These are phyloP conservation scores for Globisporangium polare DNA, from an alignment of 352 stramenopile species.

Conservation along the genomic window DNA sequence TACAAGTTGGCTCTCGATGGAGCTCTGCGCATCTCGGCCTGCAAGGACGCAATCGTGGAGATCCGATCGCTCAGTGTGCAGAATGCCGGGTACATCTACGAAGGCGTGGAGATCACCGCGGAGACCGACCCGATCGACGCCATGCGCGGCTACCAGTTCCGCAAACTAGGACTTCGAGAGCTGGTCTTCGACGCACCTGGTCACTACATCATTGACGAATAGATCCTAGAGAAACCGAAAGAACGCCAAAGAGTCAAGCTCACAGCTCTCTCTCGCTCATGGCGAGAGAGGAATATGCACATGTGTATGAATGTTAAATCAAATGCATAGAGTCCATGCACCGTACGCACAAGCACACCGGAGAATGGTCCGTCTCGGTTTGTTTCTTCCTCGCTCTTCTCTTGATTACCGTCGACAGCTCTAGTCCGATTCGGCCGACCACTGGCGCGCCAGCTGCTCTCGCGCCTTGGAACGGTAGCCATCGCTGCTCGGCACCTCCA, in stretches of 20 bases:
- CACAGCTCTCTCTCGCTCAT: background rate
- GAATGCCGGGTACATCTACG: slow-evolving; percentile 52
- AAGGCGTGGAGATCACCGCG: slow-evolving; percentile 11
- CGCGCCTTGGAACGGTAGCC: slow-evolving; percentile 52
- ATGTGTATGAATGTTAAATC: slow-evolving; percentile 7
- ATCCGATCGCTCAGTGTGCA: slow-evolving; percentile 35
- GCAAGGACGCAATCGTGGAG: slow-evolving; percentile 37
- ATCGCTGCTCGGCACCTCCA: slow-evolving; percentile 47
- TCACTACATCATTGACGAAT: slow-evolving; percentile 44
- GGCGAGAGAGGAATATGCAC: background rate
- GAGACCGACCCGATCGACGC: slow-evolving; percentile 32
- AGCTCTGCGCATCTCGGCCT: slow-evolving; percentile 41
- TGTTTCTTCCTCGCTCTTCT: background rate
- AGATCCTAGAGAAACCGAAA: background rate
- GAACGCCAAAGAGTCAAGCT: background rate
- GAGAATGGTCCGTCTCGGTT: background rate
- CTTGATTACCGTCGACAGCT: slow-evolving; percentile 4
- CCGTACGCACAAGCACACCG: background rate
- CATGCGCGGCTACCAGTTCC: slow-evolving; percentile 57
- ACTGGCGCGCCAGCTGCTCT: slow-evolving; percentile 54
- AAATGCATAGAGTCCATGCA: slow-evolving; percentile 3
- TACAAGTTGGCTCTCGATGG: slow-evolving; percentile 40
- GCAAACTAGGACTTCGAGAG: slow-evolving; percentile 32
- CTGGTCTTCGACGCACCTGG: slow-evolving; percentile 43
- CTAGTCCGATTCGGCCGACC: slow-evolving; percentile 42